A percentile compares a stretch with the other conserved stretches of the same genome.
Evolutionary conservation across 768 basidiomycete species (phyloP).

Genomic region (Pholiota molesta): DNA sequence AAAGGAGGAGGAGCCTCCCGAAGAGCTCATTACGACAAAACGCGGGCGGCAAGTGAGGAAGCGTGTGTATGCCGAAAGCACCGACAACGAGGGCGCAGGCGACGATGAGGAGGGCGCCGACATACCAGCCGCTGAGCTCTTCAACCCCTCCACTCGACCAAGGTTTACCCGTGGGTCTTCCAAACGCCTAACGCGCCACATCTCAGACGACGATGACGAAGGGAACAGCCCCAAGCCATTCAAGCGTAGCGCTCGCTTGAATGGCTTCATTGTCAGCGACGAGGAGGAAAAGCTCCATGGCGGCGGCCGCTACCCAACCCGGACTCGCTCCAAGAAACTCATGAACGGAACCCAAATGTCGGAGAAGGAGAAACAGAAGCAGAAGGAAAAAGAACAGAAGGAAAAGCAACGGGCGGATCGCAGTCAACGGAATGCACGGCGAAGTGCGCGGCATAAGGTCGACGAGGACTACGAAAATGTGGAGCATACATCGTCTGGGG

Average conservation of each 20-base stretch:
- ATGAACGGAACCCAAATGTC: conserved; percentile 6
- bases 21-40: conserved; percentile 29
- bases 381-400: conserved; percentile 12
- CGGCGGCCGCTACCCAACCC: conserved; percentile 38
- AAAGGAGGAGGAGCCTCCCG: conserved; percentile 35
- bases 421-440: conserved; percentile 29
- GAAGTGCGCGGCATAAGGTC: conserved; percentile 36
- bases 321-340: conserved; percentile 40
- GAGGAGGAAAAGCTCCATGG: conserved; percentile 41
- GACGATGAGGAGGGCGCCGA: conserved; percentile 18
- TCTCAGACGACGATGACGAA: conserved; percentile 33
- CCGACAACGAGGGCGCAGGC: conserved; percentile 42
- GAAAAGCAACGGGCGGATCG: conserved; percentile 25
- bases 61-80: conserved; percentile 46
- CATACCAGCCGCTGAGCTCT: conserved; percentile 20
- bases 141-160: conserved; percentile 31
- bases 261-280: conserved; percentile 43
- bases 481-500: conserved; percentile 48
- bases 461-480: conserved; percentile 35
- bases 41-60: conserved; percentile 45
- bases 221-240: conserved; percentile 16
- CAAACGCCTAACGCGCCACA: conserved; percentile 1
- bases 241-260: conserved; percentile 14
- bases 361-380: conserved; percentile 14
- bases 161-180: conserved; percentile 22